Conservation (phyloP, 495 filamentous ascomycete species). For the Penicillium salamii region DNA sequence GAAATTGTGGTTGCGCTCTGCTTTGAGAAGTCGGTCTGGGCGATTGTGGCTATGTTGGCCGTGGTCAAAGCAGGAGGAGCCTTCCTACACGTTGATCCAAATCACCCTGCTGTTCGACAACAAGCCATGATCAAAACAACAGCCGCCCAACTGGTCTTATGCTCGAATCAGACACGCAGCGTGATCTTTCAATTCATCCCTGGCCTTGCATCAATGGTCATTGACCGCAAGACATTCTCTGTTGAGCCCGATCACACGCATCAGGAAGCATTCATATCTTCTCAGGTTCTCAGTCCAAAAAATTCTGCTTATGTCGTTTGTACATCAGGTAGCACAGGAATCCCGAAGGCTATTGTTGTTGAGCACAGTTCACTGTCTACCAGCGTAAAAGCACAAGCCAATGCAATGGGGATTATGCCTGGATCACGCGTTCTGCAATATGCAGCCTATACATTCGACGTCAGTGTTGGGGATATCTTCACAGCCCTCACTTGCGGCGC, state of each 20-base stretch:
- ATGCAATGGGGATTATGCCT: conserved; percentile 11
- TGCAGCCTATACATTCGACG: conserved; percentile 35
- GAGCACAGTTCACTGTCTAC: conserved; percentile 17
- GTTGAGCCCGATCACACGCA: too few relatives aligned
- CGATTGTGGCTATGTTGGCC: conserved; percentile 24
- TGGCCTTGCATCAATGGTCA: not conserved
- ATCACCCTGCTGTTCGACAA: conserved; percentile 29
- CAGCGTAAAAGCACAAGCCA: conserved; percentile 13
- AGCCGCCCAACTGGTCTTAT: too few relatives aligned
- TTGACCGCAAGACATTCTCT: not conserved
- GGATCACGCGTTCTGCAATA: conserved; percentile 13
- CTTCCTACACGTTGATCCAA: conserved; percentile 42
- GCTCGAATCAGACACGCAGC: too few relatives aligned
- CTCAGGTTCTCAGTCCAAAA: conserved; percentile 3
- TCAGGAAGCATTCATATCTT: not conserved
- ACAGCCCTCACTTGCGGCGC: conserved; percentile 33
- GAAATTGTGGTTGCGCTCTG: conserved; percentile 25
- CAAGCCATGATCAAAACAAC: conserved; percentile 17
- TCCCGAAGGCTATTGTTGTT: conserved; percentile 39
- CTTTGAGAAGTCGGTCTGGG: conserved; percentile 30
- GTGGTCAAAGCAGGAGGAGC: conserved; percentile 31
- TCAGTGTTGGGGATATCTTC: conserved; percentile 31
- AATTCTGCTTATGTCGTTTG: conserved; percentile 35
- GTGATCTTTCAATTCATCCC: conserved; percentile 10
- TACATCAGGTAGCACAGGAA: conserved; percentile 41